phyloP scores from a whole-genome alignment of 1,284 basidiomycete species.

The Ceratobasidium papillatum region DNA sequence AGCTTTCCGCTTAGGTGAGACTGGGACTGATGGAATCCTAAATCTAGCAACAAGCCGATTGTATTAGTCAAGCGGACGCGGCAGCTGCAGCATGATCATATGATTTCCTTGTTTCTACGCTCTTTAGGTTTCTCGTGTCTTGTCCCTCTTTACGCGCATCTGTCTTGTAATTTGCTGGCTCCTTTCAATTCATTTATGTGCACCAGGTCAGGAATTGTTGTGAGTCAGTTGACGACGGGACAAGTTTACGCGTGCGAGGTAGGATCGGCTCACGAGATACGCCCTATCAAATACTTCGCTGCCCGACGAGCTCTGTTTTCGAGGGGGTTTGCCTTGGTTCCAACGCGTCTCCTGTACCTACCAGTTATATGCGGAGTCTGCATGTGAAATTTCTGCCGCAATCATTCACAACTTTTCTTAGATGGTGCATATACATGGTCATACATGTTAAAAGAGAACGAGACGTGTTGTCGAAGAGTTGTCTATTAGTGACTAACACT shows the following conservation, averaged over 20 bases:
- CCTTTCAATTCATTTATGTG: constrained; percentile 37
- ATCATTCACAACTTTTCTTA: no score
- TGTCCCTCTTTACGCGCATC: constrained; percentile 7
- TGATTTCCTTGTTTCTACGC: background rate
- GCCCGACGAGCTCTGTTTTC: no score
- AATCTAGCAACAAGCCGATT: constrained; percentile 37
- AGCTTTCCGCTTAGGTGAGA: background rate
- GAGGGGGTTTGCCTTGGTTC: background rate
- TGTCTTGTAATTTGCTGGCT: constrained; percentile 36
- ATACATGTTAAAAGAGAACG: no score
- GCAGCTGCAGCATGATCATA: background rate
- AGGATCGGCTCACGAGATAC: no score
- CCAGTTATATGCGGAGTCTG: background rate
- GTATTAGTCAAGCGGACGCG: constrained; percentile 19
- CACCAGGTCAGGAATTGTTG: constrained; percentile 14
- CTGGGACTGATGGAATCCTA: background rate
- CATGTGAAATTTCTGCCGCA: no score
- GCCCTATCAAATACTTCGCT: no score
- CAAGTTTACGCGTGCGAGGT: no score
- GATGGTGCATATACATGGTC: no score
- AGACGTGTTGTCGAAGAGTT: no score
- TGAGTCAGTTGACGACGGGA: background rate
- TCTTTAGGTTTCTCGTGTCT: background rate
- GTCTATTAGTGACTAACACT: no score
- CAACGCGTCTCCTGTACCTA: background rate